Evolutionary conservation across 805 yeast genomes (phyloP), one percentile per base, ranked within the genome.

Genomic region (Blastobotrys terrestris): DNA sequence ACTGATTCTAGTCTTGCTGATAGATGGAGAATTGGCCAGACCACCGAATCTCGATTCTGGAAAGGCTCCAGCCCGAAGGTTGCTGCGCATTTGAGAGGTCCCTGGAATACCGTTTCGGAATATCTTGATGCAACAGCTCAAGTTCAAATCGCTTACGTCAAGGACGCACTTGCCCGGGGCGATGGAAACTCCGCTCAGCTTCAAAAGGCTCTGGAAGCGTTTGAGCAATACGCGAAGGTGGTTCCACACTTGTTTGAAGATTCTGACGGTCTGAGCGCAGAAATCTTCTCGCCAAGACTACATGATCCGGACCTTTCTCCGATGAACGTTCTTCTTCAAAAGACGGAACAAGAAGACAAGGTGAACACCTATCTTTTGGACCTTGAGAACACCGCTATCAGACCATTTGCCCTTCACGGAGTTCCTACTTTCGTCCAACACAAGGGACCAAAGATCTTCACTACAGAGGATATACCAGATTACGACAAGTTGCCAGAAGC

Each of bases 1-100:
- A 69, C 75, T 15, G 71, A 80, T 48, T 69, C 75, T 6, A 70
- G 68, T 39, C 70, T 87, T 46, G 72, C 73, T 50, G 76, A 79
- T 56, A 80, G 96, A 72, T 91, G 95, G 95, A 77, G 84, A 65
- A 81, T 92, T 59, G 98, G 99, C 4, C 94, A 96, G n/a, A 79
- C 87, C 20, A 82, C 81, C 31, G 97, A 92, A 68, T 78, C 85
- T 59, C 77, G 81, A 13, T 87, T 83, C 66, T 84, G 90, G 78
- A 86, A 85, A 67, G 78, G 82, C 58, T 70, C 75, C 44, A 67
- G 87, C 60, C 72, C 77, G n/a, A 74, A 75, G 39, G 75, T 80
- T 49, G 75, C 73, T 51, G 71, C 76, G 53, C 73, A 69, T 49
- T 72, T 64, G 60, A 60, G 80, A 51, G 98, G 98, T 0, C 98